Evolutionary conservation across 169 alveolate genomes (phyloP).

Genomic region (Neospora caninum): DNA sequence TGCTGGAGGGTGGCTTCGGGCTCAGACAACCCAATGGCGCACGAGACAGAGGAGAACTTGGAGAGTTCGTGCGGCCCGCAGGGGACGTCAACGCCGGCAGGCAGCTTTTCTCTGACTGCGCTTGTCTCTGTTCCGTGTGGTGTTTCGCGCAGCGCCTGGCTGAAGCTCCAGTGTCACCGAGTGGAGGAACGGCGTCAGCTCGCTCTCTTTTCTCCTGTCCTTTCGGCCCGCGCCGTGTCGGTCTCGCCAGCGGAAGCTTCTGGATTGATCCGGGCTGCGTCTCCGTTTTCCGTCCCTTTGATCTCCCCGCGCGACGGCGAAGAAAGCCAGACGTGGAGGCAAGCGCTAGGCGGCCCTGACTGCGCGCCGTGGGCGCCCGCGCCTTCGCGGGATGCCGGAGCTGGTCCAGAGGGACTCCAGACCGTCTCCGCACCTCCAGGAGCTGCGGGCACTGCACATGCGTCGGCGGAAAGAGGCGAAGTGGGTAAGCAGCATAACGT

Average conservation of each 20-base stretch:
- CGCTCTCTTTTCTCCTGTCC: neutral
- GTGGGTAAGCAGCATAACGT: too few relatives aligned
- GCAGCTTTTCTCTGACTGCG: neutral
- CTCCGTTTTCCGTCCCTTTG: neutral
- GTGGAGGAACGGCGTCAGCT: neutral
- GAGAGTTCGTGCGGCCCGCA: too few relatives aligned
- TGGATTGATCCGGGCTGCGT: neutral
- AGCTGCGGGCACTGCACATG: too few relatives aligned
- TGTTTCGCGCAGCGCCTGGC: neutral
- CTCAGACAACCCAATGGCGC: too few relatives aligned
- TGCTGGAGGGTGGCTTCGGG: too few relatives aligned
- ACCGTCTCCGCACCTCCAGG: too few relatives aligned
- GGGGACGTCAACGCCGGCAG: too few relatives aligned
- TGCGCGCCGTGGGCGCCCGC: neutral
- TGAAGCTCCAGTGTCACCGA: conserved; percentile 19
- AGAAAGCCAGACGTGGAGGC: neutral
- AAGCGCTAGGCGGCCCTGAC: neutral
- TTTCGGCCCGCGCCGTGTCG: neutral
- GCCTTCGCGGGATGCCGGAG: too few relatives aligned
- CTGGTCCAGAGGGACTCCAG: too few relatives aligned
- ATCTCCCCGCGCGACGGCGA: neutral
- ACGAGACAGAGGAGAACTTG: too few relatives aligned
- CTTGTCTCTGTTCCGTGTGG: neutral
- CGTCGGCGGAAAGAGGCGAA: too few relatives aligned
- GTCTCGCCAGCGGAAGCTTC: neutral